Conservation (phyloP, 768 basidiomycete species). For the Mycena epipterygia region DNA sequence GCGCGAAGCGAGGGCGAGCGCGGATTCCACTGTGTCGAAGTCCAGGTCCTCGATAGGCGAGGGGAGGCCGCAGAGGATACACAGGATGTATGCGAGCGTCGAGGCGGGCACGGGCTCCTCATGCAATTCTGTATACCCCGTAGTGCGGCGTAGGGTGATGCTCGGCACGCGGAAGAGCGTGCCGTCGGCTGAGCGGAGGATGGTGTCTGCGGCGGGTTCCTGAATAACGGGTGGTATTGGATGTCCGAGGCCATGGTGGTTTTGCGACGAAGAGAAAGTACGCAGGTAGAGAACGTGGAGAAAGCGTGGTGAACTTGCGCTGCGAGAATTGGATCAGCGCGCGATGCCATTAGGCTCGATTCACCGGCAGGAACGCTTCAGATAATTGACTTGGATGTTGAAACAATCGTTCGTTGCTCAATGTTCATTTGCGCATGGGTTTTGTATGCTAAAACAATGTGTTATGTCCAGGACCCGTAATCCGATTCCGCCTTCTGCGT, state of each 20-base stretch:
- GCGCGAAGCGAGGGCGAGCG: slow-evolving; percentile 25
- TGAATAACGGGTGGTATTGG: slow-evolving; percentile 28
- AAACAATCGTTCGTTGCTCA: too few relatives aligned
- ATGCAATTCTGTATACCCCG: slow-evolving; percentile 17
- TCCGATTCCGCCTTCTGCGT: too few relatives aligned
- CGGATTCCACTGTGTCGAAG: slow-evolving; percentile 20
- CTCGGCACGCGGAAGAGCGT: slow-evolving; percentile 54
- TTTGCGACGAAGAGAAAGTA: background rate
- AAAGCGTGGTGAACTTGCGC: background rate
- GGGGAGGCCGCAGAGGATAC: slow-evolving; percentile 29
- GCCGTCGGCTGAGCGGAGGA: slow-evolving; percentile 52
- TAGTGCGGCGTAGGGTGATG: slow-evolving; percentile 37
- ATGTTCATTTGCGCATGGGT: too few relatives aligned
- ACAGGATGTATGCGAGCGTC: slow-evolving; percentile 7
- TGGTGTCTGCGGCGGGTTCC: slow-evolving; percentile 49
- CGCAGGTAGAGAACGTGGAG: background rate
- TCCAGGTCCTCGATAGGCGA: background rate
- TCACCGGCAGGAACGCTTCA: too few relatives aligned
- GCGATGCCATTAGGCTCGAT: background rate
- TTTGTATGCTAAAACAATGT: too few relatives aligned
- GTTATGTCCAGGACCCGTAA: too few relatives aligned
- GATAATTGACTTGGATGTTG: too few relatives aligned
- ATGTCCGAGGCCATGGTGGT: slow-evolving; percentile 23
- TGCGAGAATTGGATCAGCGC: background rate
- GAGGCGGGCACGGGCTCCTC: slow-evolving; percentile 17